Evolutionary conservation across 805 yeast species (phyloP).

Genomic region (Spathaspora sp.): DNA sequence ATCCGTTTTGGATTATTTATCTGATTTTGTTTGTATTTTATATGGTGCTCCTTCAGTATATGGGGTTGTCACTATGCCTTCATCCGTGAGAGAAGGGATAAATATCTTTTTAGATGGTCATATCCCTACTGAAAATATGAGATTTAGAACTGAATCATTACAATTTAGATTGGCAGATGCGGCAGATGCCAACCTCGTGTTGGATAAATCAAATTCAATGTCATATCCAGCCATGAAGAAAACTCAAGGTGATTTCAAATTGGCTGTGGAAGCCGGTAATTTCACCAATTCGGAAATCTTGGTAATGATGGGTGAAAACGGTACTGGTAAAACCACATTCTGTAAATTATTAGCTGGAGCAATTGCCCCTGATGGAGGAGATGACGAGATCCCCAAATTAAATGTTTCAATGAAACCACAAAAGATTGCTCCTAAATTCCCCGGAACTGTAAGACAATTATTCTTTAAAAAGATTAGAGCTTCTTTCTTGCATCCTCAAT

Average conservation of each 20-base stretch:
- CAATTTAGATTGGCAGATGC: conserved; percentile 94
- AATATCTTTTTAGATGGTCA: conserved; percentile 98
- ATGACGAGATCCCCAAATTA: conserved; percentile 71
- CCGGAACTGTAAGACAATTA: conserved; percentile 97
- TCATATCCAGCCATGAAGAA: conserved; percentile 78
- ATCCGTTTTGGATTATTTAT: conserved; percentile 93
- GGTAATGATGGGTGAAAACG: conserved; percentile 99
- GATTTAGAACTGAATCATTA: conserved; percentile 93
- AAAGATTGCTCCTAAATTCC: conserved; percentile 97
- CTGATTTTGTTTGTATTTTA: conserved; percentile 93
- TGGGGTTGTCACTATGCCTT: conserved; percentile 96
- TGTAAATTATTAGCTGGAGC: conserved; percentile 95
- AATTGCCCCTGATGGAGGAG: conserved; percentile 76
- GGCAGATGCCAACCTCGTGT: conserved; percentile 58
- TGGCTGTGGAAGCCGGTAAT: conserved; percentile 79
- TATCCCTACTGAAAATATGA: conserved; percentile 92
- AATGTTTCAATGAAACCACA: conserved; percentile 98
- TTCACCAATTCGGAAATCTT: conserved; percentile 95
- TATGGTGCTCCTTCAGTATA: conserved; percentile 98
- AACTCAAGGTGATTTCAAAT: conserved; percentile 94
- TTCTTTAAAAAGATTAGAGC: conserved; percentile 96
- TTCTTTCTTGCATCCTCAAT: conserved; percentile 91
- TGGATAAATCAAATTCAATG: conserved; percentile 78
- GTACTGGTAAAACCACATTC: conserved; percentile 98
- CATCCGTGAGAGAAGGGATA: conserved; percentile 98